Evolutionary conservation across 495 filamentous ascomycete genomes (phyloP).

Genomic region (Amphirosellinia nigrospora): DNA sequence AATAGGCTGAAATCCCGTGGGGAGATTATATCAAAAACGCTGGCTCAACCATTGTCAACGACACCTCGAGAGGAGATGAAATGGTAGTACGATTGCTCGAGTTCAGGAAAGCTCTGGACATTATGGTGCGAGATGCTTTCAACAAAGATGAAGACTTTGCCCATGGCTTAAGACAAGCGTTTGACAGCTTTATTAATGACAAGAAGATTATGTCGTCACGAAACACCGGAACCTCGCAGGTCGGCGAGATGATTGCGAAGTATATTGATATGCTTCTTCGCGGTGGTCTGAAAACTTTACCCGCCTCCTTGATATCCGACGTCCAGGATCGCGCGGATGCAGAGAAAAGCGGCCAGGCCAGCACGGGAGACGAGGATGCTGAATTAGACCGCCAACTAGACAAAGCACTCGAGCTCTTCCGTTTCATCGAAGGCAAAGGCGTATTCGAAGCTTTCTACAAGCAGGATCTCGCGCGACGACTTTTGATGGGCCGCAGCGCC

Average conservation of each 20-base stretch:
- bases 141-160: slow-evolving; percentile 73
- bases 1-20: slow-evolving; percentile 72
- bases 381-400: slow-evolving; percentile 91
- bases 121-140: slow-evolving; percentile 75
- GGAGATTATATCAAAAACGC: slow-evolving; percentile 75
- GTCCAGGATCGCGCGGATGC: slow-evolving; percentile 54
- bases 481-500: slow-evolving; percentile 89
- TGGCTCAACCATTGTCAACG: slow-evolving; percentile 80
- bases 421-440: slow-evolving; percentile 95
- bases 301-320: slow-evolving; percentile 60
- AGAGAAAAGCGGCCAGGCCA: slow-evolving; percentile 60
- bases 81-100: slow-evolving; percentile 86
- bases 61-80: slow-evolving; percentile 75
- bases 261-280: slow-evolving; percentile 91
- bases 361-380: slow-evolving; percentile 80
- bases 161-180: slow-evolving; percentile 80
- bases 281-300: slow-evolving; percentile 82
- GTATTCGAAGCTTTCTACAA: slow-evolving; percentile 99
- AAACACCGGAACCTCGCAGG: slow-evolving; percentile 84
- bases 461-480: slow-evolving; percentile 85
- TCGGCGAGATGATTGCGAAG: slow-evolving; percentile 98
- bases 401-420: slow-evolving; percentile 88
- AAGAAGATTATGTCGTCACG: slow-evolving; percentile 70
- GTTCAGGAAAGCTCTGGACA: slow-evolving; percentile 81
- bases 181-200: slow-evolving; percentile 89